Conservation (phyloP, 768 basidiomycete species). For the Lactifluus volemus region DNA sequence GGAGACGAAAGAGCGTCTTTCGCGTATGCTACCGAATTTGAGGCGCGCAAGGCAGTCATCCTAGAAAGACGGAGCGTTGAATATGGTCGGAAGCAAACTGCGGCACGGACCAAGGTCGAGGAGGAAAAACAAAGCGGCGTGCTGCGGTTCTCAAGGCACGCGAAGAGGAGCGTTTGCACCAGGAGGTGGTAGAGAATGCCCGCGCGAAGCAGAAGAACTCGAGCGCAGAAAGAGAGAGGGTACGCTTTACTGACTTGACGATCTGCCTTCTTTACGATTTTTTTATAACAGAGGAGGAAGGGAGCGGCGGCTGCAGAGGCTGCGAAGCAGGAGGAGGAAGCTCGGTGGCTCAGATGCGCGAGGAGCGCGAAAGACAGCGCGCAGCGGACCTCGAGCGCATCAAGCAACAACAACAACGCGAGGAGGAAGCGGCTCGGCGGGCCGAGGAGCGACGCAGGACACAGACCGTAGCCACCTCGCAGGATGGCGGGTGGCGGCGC, state of each 20-base stretch:
- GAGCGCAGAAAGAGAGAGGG: constrained; percentile 42
- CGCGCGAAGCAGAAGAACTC: constrained; percentile 33
- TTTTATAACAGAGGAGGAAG: constrained; percentile 24
- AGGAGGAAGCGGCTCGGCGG: constrained; percentile 44
- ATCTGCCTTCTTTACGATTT: neutral
- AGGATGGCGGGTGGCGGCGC: constrained; percentile 24
- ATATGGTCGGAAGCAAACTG: constrained; percentile 48
- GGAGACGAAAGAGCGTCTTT: constrained; percentile 65
- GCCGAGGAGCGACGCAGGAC: constrained; percentile 29
- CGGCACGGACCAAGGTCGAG: constrained; percentile 60
- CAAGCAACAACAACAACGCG: constrained; percentile 52
- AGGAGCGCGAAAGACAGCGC: constrained; percentile 42
- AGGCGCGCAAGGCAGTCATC: constrained; percentile 42
- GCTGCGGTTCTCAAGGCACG: constrained; percentile 47
- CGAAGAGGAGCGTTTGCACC: constrained; percentile 43
- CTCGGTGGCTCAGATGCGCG: constrained; percentile 42
- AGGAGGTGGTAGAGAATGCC: constrained; percentile 34
- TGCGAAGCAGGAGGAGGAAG: constrained; percentile 54
- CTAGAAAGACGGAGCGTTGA: constrained; percentile 54
- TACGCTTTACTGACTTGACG: constrained; percentile 26
- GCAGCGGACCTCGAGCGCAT: constrained; percentile 46
- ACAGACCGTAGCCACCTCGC: constrained; percentile 26
- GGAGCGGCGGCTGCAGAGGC: constrained; percentile 26
- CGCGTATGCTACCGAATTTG: constrained; percentile 69
- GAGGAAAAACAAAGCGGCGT: constrained; percentile 71